Evolutionary conservation across 257 asterid genomes (phyloP), one percentile per base, ranked within the genome.

Genomic region (Solanum commersonii): DNA sequence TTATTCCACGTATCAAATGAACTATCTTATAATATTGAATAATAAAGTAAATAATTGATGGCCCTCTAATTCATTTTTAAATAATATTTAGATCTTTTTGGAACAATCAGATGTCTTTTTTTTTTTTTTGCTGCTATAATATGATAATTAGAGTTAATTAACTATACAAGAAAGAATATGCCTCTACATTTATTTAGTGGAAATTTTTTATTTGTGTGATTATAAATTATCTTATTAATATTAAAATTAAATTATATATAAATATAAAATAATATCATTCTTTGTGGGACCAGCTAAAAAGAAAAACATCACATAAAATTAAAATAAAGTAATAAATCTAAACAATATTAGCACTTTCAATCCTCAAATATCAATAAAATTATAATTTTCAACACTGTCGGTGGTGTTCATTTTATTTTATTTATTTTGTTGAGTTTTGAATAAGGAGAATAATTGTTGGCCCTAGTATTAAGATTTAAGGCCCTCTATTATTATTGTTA

Each of bases 1-100:
- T 56, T 56, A 56, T 18, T 56, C 0, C 10, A 0, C 0, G 0
- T 5, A 14, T 18, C 4, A 52, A 52, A 16, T 1, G 56, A 0
- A 14, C 1, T 0, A 52, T 56, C n/a, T 56, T 56, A 56, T 6
- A 6, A 56, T 56, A 56, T 56, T 56, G 65, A 56, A 56, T 18
- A 56, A 56, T 18, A 56, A 56, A 18, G 65, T 52, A 10, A 56
- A 56, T 56, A 18, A 56, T 56, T 56, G 65, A 56, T 56, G n/a
- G 10, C 65, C 65, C 65, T 56, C 65, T 56, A 18, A 56, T 56
- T 56, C 10, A 56, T 56, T 56, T 52, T 52, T 16, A 18, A 52
- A n/a, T 52, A 56, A 18, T 56, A 56, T 18, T 56, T 56, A 56
- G 65, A 56, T 56, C 8, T 56, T 56, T 52, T 56, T 18, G 56